Evolutionary conservation across 306 rosid species (phyloP).

Genomic region (Mimosa bimucronata): DNA sequence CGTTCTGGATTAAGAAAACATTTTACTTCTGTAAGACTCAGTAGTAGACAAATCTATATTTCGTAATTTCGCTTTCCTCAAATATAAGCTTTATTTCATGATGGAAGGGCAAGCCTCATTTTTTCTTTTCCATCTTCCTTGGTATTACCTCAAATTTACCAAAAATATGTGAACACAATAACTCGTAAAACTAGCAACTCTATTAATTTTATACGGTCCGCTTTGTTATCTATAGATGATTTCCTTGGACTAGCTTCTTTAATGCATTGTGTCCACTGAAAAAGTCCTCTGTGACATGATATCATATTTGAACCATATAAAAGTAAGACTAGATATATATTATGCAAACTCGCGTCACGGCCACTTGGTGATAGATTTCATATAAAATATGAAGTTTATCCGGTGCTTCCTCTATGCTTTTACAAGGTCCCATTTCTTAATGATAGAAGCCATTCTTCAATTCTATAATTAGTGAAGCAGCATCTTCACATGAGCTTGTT

Average conservation of each 20-base stretch:
- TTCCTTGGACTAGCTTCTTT: neutral
- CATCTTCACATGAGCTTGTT: slow-evolving; percentile 1
- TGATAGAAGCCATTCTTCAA: neutral
- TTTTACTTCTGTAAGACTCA: neutral
- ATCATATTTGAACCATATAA: neutral
- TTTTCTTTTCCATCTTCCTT: neutral
- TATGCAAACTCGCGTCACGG: neutral
- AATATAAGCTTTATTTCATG: neutral
- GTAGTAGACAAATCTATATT: neutral
- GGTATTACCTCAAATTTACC: neutral
- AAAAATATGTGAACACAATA: neutral
- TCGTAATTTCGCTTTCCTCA: neutral
- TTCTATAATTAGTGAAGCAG: neutral
- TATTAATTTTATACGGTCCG: neutral
- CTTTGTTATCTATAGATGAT: neutral
- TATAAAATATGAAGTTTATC: neutral
- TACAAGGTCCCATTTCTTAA: neutral
- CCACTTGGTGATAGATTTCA: neutral
- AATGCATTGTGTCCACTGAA: neutral
- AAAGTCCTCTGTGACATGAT: neutral
- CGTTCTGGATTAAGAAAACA: neutral
- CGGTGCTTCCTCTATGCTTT: neutral
- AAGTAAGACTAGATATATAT: neutral
- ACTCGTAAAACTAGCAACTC: neutral
- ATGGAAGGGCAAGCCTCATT: neutral